A percentile compares a stretch with the other conserved stretches of the same genome.
These are phyloP conservation scores for Daedaleopsis nitida DNA, from an alignment of 768 basidiomycete genomes.

Conservation along the genomic window DNA sequence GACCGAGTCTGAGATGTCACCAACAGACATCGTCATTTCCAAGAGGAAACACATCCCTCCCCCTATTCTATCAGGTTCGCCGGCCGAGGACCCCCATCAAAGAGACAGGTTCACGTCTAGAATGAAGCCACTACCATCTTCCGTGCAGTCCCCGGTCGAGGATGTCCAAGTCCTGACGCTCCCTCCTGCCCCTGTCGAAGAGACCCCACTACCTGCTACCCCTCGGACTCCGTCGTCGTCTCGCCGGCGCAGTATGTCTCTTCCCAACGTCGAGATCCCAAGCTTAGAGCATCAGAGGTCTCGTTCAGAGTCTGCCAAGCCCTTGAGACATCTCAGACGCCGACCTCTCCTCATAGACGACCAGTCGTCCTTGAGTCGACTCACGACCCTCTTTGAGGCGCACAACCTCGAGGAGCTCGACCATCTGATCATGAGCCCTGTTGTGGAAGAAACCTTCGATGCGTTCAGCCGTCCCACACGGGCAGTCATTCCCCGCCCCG, in stretches of 20 bases:
- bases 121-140: background rate
- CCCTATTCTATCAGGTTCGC: background rate
- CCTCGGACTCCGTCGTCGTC: slow-evolving; percentile 12
- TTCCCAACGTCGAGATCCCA: slow-evolving; percentile 4
- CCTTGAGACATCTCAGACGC: slow-evolving; percentile 36
- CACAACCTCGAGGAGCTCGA: slow-evolving; percentile 38
- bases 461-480: slow-evolving; percentile 11
- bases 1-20: slow-evolving; percentile 17
- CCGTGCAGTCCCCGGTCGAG: background rate
- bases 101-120: background rate
- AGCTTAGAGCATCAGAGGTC: slow-evolving; percentile 18
- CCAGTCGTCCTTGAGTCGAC: slow-evolving; percentile 33
- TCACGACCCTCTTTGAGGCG: slow-evolving; percentile 42
- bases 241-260: slow-evolving; percentile 17
- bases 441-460: slow-evolving; percentile 22
- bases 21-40: slow-evolving; percentile 4
- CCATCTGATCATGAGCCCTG: slow-evolving; percentile 31
- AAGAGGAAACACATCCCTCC: background rate
- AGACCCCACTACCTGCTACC: slow-evolving; percentile 10
- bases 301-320: slow-evolving; percentile 18
- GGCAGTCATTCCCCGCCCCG: slow-evolving; percentile 23
- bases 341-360: slow-evolving; percentile 44
- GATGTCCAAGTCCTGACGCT: slow-evolving; percentile 11
- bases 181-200: slow-evolving; percentile 12
- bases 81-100: slow-evolving; percentile 2